A percentile compares a stretch with the other conserved stretches of the same genome.
Evolutionary conservation across 2,329 filamentous ascomycete genomes (phyloP).

Genomic region (Grosmannia huntii): DNA sequence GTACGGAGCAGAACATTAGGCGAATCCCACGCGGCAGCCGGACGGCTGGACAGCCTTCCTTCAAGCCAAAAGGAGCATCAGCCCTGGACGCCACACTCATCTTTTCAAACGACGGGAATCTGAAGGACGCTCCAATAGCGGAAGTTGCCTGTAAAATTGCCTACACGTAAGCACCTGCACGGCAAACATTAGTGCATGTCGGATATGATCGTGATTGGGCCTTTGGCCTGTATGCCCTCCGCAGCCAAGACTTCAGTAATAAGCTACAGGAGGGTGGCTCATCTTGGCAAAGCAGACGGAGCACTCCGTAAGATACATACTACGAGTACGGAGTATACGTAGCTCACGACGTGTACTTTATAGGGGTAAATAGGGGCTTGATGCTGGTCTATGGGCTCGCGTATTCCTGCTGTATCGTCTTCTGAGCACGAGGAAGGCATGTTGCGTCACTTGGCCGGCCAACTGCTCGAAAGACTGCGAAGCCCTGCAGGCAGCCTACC

Average conservation of each 20-base stretch:
- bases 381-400: neutral
- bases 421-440: neutral
- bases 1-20: too few relatives aligned
- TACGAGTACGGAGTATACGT: too few relatives aligned
- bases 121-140: neutral
- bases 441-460: neutral
- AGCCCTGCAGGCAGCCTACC: too few relatives aligned
- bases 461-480: too few relatives aligned
- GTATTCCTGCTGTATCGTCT: neutral
- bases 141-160: neutral
- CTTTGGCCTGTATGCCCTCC: neutral
- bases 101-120: neutral
- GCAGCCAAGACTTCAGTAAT: neutral
- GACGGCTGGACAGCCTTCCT: neutral
- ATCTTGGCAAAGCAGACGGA: neutral
- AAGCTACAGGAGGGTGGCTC: neutral
- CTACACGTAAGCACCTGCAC: neutral
- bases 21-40: neutral
- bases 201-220: neutral
- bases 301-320: too few relatives aligned
- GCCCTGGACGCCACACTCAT: too few relatives aligned
- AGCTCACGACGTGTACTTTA: neutral
- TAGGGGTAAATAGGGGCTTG: neutral
- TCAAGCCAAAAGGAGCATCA: neutral
- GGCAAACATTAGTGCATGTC: neutral